Evolutionary conservation across 176 grass and related monocot genomes (phyloP), one percentile per base, ranked within the genome.

Genomic region (Oryza rufipogon): DNA sequence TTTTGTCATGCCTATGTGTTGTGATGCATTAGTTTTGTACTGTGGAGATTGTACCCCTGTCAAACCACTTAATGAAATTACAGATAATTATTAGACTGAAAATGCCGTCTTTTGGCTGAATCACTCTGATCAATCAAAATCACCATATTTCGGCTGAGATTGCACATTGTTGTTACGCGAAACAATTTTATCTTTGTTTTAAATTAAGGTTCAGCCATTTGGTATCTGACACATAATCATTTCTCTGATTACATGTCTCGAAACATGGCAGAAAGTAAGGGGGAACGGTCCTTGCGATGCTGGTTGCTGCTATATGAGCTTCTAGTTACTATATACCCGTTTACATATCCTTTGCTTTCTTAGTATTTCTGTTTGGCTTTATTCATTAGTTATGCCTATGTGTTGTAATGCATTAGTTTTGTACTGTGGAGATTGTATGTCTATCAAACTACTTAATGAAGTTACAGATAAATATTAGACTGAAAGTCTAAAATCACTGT

Each of bases 71-170:
- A 1, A 46, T 19, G 7, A 33, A 11, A 33, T 33, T 26, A 52
- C 49, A 15, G 30, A 2, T 7, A 16, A 7, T 20, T 1, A 58
- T 58, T 75, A 52, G 44, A 54, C 22, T 74, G 46, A 36, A 36
- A 36, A 0, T 36, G 0, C 34, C 34, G 5, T 36, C 34, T 36
- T 36, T 36, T 36, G 34, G 48, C 48, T 91, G 82, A 91, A 85
- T 74, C 68, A 11, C 51, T 33, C 22, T 88, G 86, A 91, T 91
- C 70, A 70, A 79, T 5, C 20, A 70, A 81, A 76, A 88, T 79
- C 82, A 88, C 86, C 90, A 88, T 91, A 86, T 91, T 91, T 91
- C 68, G 73, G 73, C 86, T 85, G 90, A 91, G 90, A 82, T 88
- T 82, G 86, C 78, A 85, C 58, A 70, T 1, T 5, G 7, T 64